Evolutionary conservation across 164 flowering plant species (phyloP).

Genomic region (Sextonia rubra): DNA sequence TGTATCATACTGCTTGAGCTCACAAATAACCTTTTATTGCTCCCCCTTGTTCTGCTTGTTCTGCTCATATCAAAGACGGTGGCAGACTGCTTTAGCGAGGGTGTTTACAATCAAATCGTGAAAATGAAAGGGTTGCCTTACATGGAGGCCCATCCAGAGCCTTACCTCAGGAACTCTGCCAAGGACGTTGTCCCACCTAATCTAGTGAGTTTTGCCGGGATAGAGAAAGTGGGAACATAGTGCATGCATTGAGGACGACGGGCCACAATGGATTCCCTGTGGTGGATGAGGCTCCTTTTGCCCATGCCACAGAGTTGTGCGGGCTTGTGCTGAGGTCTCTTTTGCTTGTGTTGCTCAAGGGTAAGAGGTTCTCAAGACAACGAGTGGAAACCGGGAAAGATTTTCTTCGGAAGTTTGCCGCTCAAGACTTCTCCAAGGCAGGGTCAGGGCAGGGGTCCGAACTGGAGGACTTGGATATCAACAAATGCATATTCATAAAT

Average conservation of each 20-base stretch:
- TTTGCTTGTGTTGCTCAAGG: constrained; percentile 71
- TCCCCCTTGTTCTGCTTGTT: constrained; percentile 83
- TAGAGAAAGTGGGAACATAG: constrained; percentile 79
- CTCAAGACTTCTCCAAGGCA: constrained; percentile 82
- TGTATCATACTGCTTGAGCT: constrained; percentile 93
- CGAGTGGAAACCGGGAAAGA: constrained; percentile 32
- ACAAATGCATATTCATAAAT: constrained; percentile 5
- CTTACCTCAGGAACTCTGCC: constrained; percentile 83
- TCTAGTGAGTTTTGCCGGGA: constrained; percentile 56
- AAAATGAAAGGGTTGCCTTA: constrained; percentile 86
- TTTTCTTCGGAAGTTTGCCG: constrained; percentile 37
- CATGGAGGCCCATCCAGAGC: constrained; percentile 88
- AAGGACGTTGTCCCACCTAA: constrained; percentile 82
- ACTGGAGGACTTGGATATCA: constrained; percentile 64
- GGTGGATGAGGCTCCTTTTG: constrained; percentile 81
- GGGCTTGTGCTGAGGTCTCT: constrained; percentile 87
- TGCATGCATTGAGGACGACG: constrained; percentile 45
- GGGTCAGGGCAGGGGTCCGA: constrained; percentile 84
- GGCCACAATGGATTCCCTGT: constrained; percentile 91
- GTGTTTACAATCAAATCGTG: constrained; percentile 88
- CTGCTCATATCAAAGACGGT: constrained; percentile 96
- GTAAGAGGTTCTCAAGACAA: constrained; percentile 50
- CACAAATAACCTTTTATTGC: constrained; percentile 79
- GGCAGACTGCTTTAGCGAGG: constrained; percentile 79
- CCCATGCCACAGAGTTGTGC: constrained; percentile 63